Percentiles rank a stretch among this genome's conserved stretches.
Conservation (phyloP, 208 protist species). For the Jaenimonas drosophilae region DNA sequence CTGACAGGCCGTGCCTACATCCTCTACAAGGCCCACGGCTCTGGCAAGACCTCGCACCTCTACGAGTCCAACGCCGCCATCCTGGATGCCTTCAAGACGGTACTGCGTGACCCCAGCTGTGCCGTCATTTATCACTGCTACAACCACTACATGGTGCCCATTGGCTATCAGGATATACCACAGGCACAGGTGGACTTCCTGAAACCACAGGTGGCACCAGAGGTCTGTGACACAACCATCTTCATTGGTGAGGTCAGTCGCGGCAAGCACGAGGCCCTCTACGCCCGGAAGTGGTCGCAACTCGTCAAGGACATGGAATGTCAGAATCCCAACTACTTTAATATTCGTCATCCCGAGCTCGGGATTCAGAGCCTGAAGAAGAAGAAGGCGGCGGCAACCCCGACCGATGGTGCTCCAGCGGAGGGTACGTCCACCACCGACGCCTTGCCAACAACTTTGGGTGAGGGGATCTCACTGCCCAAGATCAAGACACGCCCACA, state of each 20-base stretch:
- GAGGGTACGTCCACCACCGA: neutral
- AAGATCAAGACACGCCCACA: no score
- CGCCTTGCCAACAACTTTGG: neutral
- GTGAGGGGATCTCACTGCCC: neutral
- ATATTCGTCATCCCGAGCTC: slow-evolving; percentile 81
- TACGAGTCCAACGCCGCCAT: slow-evolving; percentile 32
- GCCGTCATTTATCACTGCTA: slow-evolving; percentile 90
- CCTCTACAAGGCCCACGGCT: slow-evolving; percentile 79
- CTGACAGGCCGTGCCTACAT: slow-evolving; percentile 49
- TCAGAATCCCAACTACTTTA: slow-evolving; percentile 66
- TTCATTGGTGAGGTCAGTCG: slow-evolving; percentile 88
- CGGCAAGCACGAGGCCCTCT: slow-evolving; percentile 75
- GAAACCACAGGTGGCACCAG: slow-evolving; percentile 19
- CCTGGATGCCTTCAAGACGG: slow-evolving; percentile 51
- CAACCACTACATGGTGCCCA: slow-evolving; percentile 91
- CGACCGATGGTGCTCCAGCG: neutral
- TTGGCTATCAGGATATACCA: slow-evolving; percentile 87
- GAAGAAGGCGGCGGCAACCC: slow-evolving; percentile 14
- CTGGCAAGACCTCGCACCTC: slow-evolving; percentile 42
- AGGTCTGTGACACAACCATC: slow-evolving; percentile 64
- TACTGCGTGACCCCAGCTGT: slow-evolving; percentile 52
- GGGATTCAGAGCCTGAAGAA: slow-evolving; percentile 53
- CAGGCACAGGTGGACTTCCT: slow-evolving; percentile 62
- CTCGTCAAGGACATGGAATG: slow-evolving; percentile 80
- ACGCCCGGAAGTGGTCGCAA: slow-evolving; percentile 71